These are phyloP conservation scores for Aspergillus bertholletiae DNA, from an alignment of 495 filamentous ascomycete genomes.

Conservation along the genomic window DNA sequence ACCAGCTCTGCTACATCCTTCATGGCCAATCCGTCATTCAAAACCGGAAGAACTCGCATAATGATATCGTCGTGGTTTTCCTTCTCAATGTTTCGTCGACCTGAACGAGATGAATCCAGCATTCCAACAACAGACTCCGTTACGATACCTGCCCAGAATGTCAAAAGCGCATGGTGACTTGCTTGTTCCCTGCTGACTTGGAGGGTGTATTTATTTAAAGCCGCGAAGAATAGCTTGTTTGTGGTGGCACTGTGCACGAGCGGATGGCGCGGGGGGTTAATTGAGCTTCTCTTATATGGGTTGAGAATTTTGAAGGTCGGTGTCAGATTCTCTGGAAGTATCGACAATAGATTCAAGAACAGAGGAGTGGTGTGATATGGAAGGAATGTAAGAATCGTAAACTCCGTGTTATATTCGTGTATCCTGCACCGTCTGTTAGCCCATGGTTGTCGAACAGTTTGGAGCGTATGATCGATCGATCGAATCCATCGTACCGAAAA, in stretches of 20 bases:
- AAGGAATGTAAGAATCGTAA: constrained; percentile 80
- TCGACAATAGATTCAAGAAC: constrained; percentile 77
- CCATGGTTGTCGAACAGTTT: background rate
- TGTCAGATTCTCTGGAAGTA: constrained; percentile 69
- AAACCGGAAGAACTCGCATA: constrained; percentile 65
- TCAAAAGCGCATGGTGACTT: constrained; percentile 69
- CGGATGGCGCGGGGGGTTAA: constrained; percentile 70
- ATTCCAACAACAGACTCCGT: constrained; percentile 78
- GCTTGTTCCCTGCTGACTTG: constrained; percentile 61
- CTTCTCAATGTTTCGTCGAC: constrained; percentile 60
- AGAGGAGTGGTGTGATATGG: constrained; percentile 83
- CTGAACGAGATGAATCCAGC: constrained; percentile 70
- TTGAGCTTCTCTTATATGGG: constrained; percentile 73
- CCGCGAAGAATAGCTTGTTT: constrained; percentile 63
- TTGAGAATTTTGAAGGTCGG: constrained; percentile 76
- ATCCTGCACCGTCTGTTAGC: constrained; percentile 55
- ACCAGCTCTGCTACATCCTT: constrained; percentile 70
- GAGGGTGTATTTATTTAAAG: constrained; percentile 71
- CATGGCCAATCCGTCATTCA: constrained; percentile 72
- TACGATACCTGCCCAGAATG: constrained; percentile 83
- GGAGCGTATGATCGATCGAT: background rate
- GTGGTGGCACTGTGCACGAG: constrained; percentile 76
- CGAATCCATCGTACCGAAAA: constrained; percentile 63
- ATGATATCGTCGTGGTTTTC: constrained; percentile 77
- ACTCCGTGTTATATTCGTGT: constrained; percentile 83